Evolutionary conservation across 2,329 filamentous ascomycete species (phyloP).

Genomic region (Calonectria fujianensis): DNA sequence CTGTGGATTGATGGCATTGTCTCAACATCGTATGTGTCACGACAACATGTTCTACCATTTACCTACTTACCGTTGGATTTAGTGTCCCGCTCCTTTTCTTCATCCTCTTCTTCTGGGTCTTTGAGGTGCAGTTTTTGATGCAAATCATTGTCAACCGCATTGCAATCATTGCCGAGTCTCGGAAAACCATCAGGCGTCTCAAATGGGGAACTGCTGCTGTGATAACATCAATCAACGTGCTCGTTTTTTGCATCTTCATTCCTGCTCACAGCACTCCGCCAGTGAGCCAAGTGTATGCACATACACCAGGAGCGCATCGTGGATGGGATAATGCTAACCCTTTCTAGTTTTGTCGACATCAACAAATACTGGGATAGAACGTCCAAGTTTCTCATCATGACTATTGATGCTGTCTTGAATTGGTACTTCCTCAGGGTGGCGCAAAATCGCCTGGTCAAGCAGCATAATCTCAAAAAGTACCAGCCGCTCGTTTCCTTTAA

Average conservation of each 20-base stretch:
- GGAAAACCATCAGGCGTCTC: slow-evolving; percentile 60
- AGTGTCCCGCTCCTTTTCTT: slow-evolving; percentile 61
- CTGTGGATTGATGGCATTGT: slow-evolving; percentile 62
- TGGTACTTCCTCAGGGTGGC: slow-evolving; percentile 70
- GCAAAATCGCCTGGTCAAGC: slow-evolving; percentile 66
- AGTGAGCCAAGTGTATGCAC: slow-evolving; percentile 58
- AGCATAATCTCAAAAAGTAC: slow-evolving; percentile 70
- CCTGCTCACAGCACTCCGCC: slow-evolving; percentile 66
- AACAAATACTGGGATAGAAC: slow-evolving; percentile 72
- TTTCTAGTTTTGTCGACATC: slow-evolving; percentile 60
- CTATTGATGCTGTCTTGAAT: slow-evolving; percentile 71
- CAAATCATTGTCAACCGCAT: slow-evolving; percentile 75
- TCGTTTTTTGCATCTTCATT: slow-evolving; percentile 73
- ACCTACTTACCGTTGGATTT: not conserved
- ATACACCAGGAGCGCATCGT: accelerated
- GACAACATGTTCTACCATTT: not conserved
- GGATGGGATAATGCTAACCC: not conserved
- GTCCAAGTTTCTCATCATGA: slow-evolving; percentile 71
- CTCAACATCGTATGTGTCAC: slow-evolving; percentile 51
- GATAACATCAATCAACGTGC: slow-evolving; percentile 71
- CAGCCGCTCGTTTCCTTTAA: slow-evolving; percentile 70
- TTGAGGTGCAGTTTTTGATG: slow-evolving; percentile 70
- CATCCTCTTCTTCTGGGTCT: slow-evolving; percentile 64
- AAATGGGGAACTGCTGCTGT: slow-evolving; percentile 68
- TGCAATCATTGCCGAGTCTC: slow-evolving; percentile 67